Evolutionary conservation across 2,329 filamentous ascomycete species (phyloP).

Genomic region (Zarea fungicola): DNA sequence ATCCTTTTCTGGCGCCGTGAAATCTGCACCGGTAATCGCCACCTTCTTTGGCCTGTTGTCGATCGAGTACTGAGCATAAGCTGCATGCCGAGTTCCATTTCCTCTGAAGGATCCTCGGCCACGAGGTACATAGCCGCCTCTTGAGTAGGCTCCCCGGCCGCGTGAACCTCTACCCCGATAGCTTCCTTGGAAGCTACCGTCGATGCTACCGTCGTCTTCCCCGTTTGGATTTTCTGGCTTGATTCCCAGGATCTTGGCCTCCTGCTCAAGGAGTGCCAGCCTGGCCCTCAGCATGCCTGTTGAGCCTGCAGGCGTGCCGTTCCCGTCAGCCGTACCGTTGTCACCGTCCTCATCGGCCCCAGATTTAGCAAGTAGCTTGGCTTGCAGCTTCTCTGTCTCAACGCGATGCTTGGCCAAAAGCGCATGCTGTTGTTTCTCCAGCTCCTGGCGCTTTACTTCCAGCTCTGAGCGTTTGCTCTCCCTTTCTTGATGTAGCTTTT

Average conservation of each 20-base stretch:
- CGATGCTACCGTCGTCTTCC: conserved; percentile 33
- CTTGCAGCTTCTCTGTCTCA: conserved; percentile 60
- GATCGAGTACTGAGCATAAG: conserved; percentile 60
- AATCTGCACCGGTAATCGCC: conserved; percentile 57
- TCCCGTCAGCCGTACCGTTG: conserved; percentile 23
- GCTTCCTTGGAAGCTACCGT: conserved; percentile 28
- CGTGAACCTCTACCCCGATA: conserved; percentile 26
- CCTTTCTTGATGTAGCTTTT: conserved; percentile 63
- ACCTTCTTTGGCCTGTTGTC: conserved; percentile 72
- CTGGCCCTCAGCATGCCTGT: conserved; percentile 66
- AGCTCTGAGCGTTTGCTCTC: conserved; percentile 57
- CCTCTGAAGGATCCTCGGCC: conserved; percentile 36
- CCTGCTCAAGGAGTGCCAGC: conserved; percentile 66
- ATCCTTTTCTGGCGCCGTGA: conserved; percentile 57
- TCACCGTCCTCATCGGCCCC: conserved; percentile 22
- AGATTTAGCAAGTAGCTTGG: conserved; percentile 32
- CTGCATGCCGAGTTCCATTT: conserved; percentile 45
- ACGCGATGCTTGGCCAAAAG: conserved; percentile 59
- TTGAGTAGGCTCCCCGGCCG: conserved; percentile 35
- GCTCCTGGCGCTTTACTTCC: conserved; percentile 54
- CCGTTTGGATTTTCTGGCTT: conserved; percentile 46
- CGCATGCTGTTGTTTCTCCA: conserved; percentile 60
- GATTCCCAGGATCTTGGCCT: conserved; percentile 64
- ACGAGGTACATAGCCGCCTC: conserved; percentile 30
- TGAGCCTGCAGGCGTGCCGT: conserved; percentile 26